phyloP scores from a whole-genome alignment of 2,329 filamentous ascomycete genomes.

The Elsinoe batatas region DNA sequence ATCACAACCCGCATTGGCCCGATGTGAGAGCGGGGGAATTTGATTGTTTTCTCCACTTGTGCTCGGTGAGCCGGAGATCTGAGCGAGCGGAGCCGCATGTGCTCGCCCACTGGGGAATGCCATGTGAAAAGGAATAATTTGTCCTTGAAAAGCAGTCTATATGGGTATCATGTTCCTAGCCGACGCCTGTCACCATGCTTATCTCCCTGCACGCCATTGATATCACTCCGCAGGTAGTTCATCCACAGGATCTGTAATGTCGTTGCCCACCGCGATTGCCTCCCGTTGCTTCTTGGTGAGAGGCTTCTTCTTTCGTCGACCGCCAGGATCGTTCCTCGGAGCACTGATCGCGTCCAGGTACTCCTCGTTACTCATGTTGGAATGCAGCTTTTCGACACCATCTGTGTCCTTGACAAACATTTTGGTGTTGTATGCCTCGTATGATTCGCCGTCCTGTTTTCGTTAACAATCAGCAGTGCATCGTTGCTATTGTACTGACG shows the following conservation, averaged over 20 bases:
- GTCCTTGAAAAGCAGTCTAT: background rate
- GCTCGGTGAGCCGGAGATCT: background rate
- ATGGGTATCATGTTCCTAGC: background rate
- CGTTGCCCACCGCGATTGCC: constrained; percentile 18
- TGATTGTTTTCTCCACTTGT: background rate
- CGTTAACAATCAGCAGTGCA: background rate
- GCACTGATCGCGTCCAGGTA: constrained; percentile 56
- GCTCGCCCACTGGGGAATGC: background rate
- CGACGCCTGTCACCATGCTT: background rate
- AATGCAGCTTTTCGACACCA: constrained; percentile 40
- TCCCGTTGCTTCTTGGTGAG: constrained; percentile 20
- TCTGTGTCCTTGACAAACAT: constrained; percentile 49
- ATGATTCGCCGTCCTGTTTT: constrained; percentile 52
- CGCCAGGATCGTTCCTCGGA: constrained; percentile 31
- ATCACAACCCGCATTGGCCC: background rate
- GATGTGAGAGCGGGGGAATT: constrained; percentile 7
- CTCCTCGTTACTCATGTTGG: constrained; percentile 46
- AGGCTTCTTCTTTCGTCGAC: constrained; percentile 28
- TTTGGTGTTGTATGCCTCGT: constrained; percentile 63
- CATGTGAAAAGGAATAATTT: background rate
- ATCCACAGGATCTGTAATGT: constrained; percentile 13
- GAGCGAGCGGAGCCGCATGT: background rate
- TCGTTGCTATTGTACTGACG: constrained; percentile 26
- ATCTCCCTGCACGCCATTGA: too few species aligned
- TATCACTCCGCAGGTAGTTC: background rate